phyloP scores from a whole-genome alignment of 2,329 filamentous ascomycete genomes.

The Ceratocystis smalleyi region DNA sequence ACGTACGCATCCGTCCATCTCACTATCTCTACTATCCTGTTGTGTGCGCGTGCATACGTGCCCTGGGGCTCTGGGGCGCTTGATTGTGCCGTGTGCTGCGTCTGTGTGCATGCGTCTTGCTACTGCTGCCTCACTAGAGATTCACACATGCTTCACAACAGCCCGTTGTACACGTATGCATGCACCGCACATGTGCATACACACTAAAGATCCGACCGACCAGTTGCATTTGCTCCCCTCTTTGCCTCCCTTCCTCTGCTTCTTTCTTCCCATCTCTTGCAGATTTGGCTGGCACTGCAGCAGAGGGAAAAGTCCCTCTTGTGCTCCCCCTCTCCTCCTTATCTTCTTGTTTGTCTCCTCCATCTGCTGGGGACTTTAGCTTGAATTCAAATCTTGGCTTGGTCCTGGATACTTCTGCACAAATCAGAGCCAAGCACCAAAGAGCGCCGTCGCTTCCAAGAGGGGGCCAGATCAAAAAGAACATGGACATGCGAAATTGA shows the following conservation, averaged over 20 bases:
- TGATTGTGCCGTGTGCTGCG: background rate
- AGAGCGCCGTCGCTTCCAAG: background rate
- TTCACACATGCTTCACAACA: conserved; percentile 1
- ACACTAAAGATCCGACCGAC: background rate
- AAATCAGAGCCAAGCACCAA: background rate
- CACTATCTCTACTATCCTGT: background rate
- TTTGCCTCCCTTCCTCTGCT: background rate
- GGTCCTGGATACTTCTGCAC: background rate
- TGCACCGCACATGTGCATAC: background rate
- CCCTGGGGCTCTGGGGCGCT: background rate
- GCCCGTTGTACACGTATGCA: background rate
- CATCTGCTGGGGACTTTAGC: background rate
- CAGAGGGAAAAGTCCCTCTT: background rate
- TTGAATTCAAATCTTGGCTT: background rate
- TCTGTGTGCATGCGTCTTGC: background rate
- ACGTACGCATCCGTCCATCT: background rate
- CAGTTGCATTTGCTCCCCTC: background rate
- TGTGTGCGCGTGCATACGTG: background rate
- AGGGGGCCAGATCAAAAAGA: background rate
- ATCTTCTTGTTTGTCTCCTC: background rate
- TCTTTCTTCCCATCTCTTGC: background rate
- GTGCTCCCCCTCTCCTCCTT: background rate
- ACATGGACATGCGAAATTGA: background rate
- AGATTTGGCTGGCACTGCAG: background rate
- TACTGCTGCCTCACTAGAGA: conserved; percentile 2